A percentile compares a stretch with the other conserved stretches of the same genome.
phyloP scores from a whole-genome alignment of 768 basidiomycete genomes.

The Clitopilus passeckerianus region DNA sequence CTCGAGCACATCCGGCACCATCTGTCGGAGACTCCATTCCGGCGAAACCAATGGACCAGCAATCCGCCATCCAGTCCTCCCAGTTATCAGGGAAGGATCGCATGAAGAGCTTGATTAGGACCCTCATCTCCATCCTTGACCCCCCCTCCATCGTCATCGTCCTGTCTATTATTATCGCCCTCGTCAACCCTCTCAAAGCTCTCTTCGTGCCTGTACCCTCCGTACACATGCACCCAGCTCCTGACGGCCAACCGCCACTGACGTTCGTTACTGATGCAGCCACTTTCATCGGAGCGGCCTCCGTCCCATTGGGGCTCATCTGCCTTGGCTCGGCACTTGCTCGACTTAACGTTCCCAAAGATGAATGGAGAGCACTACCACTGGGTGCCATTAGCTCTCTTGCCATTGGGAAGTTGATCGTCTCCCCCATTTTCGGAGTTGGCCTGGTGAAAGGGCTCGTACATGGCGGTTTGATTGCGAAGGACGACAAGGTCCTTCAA shows the following conservation, averaged over 20 bases:
- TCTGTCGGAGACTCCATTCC: not conserved
- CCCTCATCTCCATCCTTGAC: conserved; percentile 27
- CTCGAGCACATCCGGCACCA: not conserved
- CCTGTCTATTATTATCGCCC: conserved; percentile 39
- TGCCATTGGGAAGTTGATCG: conserved; percentile 48
- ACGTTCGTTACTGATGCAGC: conserved; percentile 45
- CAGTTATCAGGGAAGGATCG: not conserved
- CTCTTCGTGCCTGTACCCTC: conserved; percentile 38
- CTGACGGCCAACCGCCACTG: conserved; percentile 54
- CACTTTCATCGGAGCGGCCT: conserved; percentile 46
- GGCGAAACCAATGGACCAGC: not conserved
- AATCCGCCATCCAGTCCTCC: not conserved
- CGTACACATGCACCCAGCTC: conserved; percentile 35
- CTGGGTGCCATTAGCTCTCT: conserved; percentile 49
- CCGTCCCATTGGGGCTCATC: conserved; percentile 49
- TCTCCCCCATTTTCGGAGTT: conserved; percentile 60
- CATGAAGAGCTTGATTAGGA: not conserved
- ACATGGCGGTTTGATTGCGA: conserved; percentile 36
- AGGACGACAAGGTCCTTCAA: conserved; percentile 51
- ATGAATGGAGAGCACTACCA: conserved; percentile 36
- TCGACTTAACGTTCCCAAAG: conserved; percentile 44
- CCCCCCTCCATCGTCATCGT: conserved; percentile 45
- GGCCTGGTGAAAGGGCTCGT: conserved; percentile 50
- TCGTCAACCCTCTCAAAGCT: conserved; percentile 45
- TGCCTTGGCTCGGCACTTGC: conserved; percentile 56